Base-by-base conservation (phyloP, 169 alveolate species). In the Babesia bovis region DNA sequence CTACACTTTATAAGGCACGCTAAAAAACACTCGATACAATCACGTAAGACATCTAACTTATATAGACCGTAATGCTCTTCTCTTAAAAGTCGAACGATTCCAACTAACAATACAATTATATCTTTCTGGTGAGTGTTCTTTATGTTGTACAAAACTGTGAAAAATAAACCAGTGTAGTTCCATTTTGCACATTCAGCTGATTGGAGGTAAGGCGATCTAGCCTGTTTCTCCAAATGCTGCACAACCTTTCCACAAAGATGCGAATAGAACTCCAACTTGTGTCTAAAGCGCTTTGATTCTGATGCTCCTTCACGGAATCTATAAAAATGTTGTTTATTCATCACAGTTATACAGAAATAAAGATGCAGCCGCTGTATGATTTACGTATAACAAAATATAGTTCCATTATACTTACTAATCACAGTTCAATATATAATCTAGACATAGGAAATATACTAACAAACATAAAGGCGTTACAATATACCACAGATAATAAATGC, bases 111-210 rank as follows among this genome's bases (percentile, higher is more conserved):
- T 15, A 38, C 82, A 1, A 73, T 45, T 32, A 42, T 5, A 67
- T 73, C 77, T 68, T 73, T 73, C 19, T 51, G 59, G 75, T 65
- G 75, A 9, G 68, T 65, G 58, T 73, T 9, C 10, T 65, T 44
- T 3, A 44, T 19, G 26, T 65, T 61, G 71, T 73, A 45, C 47
- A 61, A 15, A 19, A 73, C 55, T 19, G 59, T 56, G 42, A 73
- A 73, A 25, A 67, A 61, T 2, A 73, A 41, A 42, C 84, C 84
- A 33, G 42, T 53, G 55, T 49, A 73, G 23, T 26, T 38, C 85
- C 85, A 75, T 33, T 55, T 28, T 28, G 83, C 55, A 28, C 49
- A 28, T 7, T 67, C 68, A 0, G 32, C 42, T 19, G 41, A 21
- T 19, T 2, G 36, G n/a, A 26, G 10, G 9, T 4, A 15, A 10